Evolutionary conservation across 345 rosid genomes (phyloP).

Genomic region (Abelmoschus esculentus): DNA sequence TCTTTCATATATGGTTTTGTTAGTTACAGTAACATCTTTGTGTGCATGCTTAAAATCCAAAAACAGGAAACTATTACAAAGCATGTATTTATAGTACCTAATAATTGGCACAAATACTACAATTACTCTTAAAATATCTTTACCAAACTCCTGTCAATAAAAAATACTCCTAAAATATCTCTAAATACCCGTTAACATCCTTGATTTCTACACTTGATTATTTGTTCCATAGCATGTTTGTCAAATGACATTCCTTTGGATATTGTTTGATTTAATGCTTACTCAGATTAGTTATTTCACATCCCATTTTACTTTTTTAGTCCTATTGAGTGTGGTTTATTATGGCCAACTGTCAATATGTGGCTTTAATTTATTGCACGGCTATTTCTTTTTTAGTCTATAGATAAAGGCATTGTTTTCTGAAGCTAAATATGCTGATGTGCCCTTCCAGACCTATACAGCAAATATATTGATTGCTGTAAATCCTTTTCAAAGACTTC

Average conservation of each 20-base stretch:
- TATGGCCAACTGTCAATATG: not conserved
- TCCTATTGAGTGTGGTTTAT: not conserved
- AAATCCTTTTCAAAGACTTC: constrained; percentile 78
- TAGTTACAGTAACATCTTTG: too few relatives aligned
- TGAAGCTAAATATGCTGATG: constrained; percentile 16
- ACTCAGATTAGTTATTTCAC: not conserved
- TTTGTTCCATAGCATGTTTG: not conserved
- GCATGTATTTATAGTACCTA: not conserved
- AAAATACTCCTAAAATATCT: not conserved
- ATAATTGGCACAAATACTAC: not conserved
- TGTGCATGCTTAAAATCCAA: not conserved
- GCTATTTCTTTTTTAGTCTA: not conserved
- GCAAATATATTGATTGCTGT: constrained; percentile 95
- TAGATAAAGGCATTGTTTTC: not conserved
- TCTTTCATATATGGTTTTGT: too few relatives aligned
- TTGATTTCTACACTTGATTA: not conserved
- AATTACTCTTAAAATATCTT: not conserved
- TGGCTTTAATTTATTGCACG: not conserved
- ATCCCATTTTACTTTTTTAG: not conserved
- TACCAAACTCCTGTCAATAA: not conserved
- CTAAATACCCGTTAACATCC: not conserved
- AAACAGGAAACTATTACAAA: not conserved
- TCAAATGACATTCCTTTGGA: not conserved
- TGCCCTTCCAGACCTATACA: constrained; percentile 70
- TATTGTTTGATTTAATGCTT: not conserved